Percentiles rank a stretch among this genome's conserved stretches.
Evolutionary conservation across 805 yeast genomes (phyloP).

Genomic region (Pichia cephalocereana): DNA sequence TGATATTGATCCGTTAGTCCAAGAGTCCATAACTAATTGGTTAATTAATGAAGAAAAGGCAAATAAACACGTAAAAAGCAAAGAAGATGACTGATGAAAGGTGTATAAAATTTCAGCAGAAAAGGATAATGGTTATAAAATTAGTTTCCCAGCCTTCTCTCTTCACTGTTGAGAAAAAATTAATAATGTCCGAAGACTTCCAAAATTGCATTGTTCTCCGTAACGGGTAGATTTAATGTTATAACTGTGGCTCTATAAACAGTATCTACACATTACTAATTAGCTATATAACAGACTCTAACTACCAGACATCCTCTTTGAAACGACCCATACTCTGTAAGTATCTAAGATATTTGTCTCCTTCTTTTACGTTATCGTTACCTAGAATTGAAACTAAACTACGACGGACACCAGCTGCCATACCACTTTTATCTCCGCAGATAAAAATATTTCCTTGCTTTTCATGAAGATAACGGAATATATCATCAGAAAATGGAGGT

Average conservation of each 20-base stretch:
- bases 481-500: constrained; percentile 23
- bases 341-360: constrained; percentile 58
- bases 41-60: too few relatives aligned
- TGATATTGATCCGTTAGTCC: constrained; percentile 5
- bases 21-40: not conserved
- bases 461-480: constrained; percentile 38
- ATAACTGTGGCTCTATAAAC: too few relatives aligned
- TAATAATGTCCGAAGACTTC: too few relatives aligned
- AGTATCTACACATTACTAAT: too few relatives aligned
- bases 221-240: too few relatives aligned
- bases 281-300: not conserved
- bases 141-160: too few relatives aligned
- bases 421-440: constrained; percentile 87
- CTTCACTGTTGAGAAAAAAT: too few relatives aligned
- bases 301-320: constrained; percentile 95
- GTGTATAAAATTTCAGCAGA: not conserved
- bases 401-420: constrained; percentile 84
- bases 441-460: constrained; percentile 78
- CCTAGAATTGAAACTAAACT: constrained; percentile 54
- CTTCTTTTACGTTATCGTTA: constrained; percentile 46
- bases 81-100: not conserved
- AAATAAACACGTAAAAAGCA: not conserved
- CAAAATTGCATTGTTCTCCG: too few relatives aligned
- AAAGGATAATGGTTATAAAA: too few relatives aligned
- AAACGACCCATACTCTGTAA: constrained; percentile 74